These are phyloP conservation scores for Fagopyrum tataricum DNA, from an alignment of 148 eudicot species.

Conservation along the genomic window DNA sequence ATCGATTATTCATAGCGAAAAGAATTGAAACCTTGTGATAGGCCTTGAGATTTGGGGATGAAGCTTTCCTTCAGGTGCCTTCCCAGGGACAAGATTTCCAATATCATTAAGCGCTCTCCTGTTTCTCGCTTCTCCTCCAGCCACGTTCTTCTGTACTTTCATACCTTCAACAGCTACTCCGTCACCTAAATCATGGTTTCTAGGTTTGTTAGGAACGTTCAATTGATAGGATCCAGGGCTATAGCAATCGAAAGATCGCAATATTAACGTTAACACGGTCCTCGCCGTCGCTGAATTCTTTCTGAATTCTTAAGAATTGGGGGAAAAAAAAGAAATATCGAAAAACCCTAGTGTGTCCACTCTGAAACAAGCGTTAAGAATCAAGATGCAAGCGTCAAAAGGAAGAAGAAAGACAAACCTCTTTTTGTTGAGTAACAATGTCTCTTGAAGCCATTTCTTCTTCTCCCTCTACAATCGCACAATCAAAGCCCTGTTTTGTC, in stretches of 20 bases:
- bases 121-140: constrained; percentile 40
- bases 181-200: background rate
- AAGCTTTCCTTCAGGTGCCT: constrained; percentile 14
- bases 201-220: background rate
- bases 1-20: background rate
- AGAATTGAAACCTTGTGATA: constrained; percentile 9
- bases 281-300: no score
- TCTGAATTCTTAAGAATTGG: no score
- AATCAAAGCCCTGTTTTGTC: background rate
- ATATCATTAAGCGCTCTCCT: constrained; percentile 56
- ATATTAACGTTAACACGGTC: no score
- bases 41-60: constrained; percentile 12
- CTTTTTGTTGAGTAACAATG: constrained; percentile 28
- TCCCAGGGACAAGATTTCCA: constrained; percentile 40
- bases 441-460: constrained; percentile 45
- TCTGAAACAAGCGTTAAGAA: no score
- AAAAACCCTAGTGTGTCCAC: no score
- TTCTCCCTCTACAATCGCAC: background rate
- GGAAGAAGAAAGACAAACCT: constrained; percentile 21
- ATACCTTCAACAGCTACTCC: constrained; percentile 30
- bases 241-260: no score
- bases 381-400: no score
- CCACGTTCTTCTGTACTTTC: constrained; percentile 40
- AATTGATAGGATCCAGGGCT: background rate
- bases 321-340: no score